These are phyloP conservation scores for Xylaria sp. DNA, from an alignment of 2,329 filamentous ascomycete genomes.

Conservation along the genomic window DNA sequence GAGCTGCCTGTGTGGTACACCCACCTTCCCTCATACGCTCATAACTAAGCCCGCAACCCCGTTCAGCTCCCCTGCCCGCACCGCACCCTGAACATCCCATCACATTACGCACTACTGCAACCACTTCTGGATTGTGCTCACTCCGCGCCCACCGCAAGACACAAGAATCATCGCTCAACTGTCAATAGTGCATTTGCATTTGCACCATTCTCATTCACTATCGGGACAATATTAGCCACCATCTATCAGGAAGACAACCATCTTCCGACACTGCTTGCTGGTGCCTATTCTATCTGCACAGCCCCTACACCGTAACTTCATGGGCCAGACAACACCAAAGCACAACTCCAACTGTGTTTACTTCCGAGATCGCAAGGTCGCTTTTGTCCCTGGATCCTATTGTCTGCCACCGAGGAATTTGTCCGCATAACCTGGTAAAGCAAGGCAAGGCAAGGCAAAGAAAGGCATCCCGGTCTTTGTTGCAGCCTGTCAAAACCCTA, in stretches of 20 bases:
- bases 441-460: constrained; percentile 6
- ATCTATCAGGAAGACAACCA: background rate
- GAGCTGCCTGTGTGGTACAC: background rate
- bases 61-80: constrained; percentile 6
- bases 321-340: constrained; percentile 7
- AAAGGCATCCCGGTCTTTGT: constrained; percentile 1
- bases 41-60: background rate
- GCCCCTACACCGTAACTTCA: constrained; percentile 27
- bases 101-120: constrained; percentile 24
- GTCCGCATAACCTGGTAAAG: constrained; percentile 1
- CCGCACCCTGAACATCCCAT: constrained; percentile 21
- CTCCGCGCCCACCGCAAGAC: constrained; percentile 4
- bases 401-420: constrained; percentile 11
- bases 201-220: constrained; percentile 10
- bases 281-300: constrained; percentile 6
- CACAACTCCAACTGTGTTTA: constrained; percentile 4
- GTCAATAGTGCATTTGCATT: constrained; percentile 1
- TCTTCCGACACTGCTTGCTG: background rate
- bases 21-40: constrained; percentile 1
- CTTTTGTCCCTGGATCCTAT: constrained; percentile 8
- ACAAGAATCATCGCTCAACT: constrained; percentile 11
- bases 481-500: constrained; percentile 7
- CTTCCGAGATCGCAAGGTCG: constrained; percentile 27
- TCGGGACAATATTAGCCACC: background rate
- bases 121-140: constrained; percentile 15